A percentile compares a stretch with the other conserved stretches of the same genome.
Conservation (phyloP, 2,329 filamentous ascomycete species). For the Alternaria solani region DNA sequence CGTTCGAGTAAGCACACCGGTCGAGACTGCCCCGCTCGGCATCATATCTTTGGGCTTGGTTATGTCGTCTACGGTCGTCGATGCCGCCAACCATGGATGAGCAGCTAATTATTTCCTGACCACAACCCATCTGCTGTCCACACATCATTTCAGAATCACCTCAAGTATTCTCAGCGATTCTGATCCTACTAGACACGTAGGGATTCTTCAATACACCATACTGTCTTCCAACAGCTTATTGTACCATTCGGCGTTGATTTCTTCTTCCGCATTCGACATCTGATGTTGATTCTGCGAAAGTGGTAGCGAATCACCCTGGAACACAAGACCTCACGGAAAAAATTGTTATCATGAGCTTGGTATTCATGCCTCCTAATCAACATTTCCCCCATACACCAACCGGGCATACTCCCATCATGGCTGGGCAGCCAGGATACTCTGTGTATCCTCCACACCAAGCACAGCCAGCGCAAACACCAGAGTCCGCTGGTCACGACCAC, state of each 20-base stretch:
- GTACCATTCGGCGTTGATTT: background rate
- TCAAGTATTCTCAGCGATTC: background rate
- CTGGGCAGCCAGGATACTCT: background rate
- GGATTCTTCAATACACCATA: background rate
- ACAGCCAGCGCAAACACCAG: background rate
- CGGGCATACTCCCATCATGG: background rate
- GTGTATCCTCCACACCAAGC: background rate
- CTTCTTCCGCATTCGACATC: background rate
- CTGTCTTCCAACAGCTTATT: background rate
- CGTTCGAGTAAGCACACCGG: background rate
- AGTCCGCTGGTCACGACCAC: background rate
- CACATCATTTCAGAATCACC: background rate
- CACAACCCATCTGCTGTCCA: background rate
- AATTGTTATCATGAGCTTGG: conserved; percentile 2
- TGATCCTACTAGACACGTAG: background rate
- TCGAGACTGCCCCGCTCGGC: background rate
- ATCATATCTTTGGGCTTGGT: background rate
- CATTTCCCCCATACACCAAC: background rate
- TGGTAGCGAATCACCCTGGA: background rate
- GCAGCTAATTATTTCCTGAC: background rate
- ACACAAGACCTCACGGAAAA: background rate
- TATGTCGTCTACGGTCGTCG: conserved; percentile 4
- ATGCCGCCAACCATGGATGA: conserved; percentile 4
- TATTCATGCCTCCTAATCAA: background rate
- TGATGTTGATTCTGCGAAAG: background rate